Conservation (phyloP, 495 filamentous ascomycete species). For the Penicillium manginii region DNA sequence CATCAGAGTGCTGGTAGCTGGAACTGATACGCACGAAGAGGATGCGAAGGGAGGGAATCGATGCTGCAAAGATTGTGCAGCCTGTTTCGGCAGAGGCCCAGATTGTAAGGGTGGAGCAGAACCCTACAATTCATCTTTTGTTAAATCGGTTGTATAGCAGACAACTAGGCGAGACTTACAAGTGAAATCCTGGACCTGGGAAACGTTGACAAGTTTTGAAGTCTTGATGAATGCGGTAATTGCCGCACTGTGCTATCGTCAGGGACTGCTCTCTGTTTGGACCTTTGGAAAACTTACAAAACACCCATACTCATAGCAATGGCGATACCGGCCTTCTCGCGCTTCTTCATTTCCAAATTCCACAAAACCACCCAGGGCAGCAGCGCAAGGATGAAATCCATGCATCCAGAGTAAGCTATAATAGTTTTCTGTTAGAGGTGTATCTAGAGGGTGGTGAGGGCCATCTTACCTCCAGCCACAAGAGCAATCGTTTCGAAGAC, state of each 20-base stretch:
- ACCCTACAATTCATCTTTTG: conserved; percentile 7
- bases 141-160: not conserved
- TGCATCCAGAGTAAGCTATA: conserved; percentile 27
- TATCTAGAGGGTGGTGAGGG: not conserved
- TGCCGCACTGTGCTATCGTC: conserved; percentile 10
- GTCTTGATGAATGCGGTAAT: conserved; percentile 29
- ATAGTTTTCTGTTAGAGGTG: not conserved
- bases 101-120: conserved; percentile 19
- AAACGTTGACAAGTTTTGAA: conserved; percentile 18
- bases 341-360: conserved; percentile 28
- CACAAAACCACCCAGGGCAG: conserved; percentile 26
- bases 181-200: conserved; percentile 25
- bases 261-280: not conserved
- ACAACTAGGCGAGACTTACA: conserved; percentile 12
- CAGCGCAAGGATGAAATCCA: conserved; percentile 27
- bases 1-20: conserved; percentile 13
- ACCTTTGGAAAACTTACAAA: conserved; percentile 15
- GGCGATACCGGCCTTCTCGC: conserved; percentile 26
- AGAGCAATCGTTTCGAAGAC: conserved; percentile 26
- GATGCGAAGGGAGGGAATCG: conserved; percentile 22
- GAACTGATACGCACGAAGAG: conserved; percentile 20
- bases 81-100: conserved; percentile 28
- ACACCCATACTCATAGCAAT: conserved; percentile 30
- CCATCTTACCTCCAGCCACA: conserved; percentile 21
- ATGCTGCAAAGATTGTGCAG: conserved; percentile 26